phyloP scores from a whole-genome alignment of 176 grass and related monocot species.

The Carex parvula region DNA sequence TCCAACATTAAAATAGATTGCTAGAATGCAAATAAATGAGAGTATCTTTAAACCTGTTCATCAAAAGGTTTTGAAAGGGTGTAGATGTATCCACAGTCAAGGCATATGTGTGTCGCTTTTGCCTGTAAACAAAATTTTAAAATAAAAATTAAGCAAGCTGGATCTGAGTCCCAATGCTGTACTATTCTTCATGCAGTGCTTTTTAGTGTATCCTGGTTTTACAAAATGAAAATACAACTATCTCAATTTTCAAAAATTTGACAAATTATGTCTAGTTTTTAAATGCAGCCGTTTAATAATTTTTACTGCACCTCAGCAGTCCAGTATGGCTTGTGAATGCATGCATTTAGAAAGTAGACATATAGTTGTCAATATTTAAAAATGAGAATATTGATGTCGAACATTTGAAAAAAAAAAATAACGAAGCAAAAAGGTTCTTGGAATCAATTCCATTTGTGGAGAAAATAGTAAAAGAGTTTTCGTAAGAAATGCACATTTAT shows the following conservation, averaged over 20 bases:
- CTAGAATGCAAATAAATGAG: slow-evolving; percentile 17
- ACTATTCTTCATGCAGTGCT: background rate
- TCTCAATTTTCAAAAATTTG: no score
- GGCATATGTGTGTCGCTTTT: slow-evolving; percentile 90
- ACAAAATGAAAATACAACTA: no score
- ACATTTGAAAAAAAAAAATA: no score
- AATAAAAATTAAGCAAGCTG: background rate
- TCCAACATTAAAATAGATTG: slow-evolving; percentile 14
- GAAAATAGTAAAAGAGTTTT: background rate
- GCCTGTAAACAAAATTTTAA: slow-evolving; percentile 40
- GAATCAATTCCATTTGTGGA: background rate
- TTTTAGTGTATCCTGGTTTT: no score
- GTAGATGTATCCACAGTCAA: slow-evolving; percentile 97
- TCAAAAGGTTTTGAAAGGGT: slow-evolving; percentile 88
- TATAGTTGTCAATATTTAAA: no score
- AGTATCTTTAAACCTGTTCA: slow-evolving; percentile 50
- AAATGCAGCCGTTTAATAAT: no score
- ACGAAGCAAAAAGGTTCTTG: background rate
- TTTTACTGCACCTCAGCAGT: no score
- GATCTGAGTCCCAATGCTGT: background rate
- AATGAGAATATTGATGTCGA: no score
- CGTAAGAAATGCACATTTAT: background rate
- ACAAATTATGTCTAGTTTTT: no score
- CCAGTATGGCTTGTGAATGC: no score
- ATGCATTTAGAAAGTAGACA: no score